phyloP scores from a whole-genome alignment of 2,329 filamentous ascomycete species.

The Aspergillus amoenus region DNA sequence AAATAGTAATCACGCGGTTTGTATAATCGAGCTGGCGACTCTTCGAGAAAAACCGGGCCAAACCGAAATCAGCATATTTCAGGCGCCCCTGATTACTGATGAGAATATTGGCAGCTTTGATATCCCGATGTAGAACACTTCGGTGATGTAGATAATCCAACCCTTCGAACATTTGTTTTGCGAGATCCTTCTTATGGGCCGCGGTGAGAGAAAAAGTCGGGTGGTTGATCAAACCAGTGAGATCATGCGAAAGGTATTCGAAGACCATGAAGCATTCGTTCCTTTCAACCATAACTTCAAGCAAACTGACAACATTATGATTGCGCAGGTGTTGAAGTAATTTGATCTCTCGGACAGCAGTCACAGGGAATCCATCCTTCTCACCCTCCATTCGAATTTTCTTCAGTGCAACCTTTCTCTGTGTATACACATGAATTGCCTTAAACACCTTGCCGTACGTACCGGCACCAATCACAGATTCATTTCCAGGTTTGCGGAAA shows the following conservation, averaged over 20 bases:
- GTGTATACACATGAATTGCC: slow-evolving; percentile 74
- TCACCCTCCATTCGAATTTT: slow-evolving; percentile 99
- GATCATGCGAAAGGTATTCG: slow-evolving; percentile 93
- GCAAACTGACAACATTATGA: slow-evolving; percentile 78
- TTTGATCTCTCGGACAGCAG: slow-evolving; percentile 94
- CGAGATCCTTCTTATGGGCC: slow-evolving; percentile 88
- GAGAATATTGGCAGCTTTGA: slow-evolving; percentile 96
- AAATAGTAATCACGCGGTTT: slow-evolving; percentile 97
- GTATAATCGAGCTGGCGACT: slow-evolving; percentile 91
- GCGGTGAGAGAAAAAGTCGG: slow-evolving; percentile 82
- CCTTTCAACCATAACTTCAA: slow-evolving; percentile 98
- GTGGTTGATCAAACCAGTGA: slow-evolving; percentile 93
- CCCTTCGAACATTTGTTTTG: slow-evolving; percentile 88
- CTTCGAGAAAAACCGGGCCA: slow-evolving; percentile 95
- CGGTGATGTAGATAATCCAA: slow-evolving; percentile 89
- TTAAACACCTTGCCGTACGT: slow-evolving; percentile 98
- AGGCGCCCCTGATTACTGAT: slow-evolving; percentile 85
- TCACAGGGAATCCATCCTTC: slow-evolving; percentile 98
- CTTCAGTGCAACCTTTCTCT: slow-evolving; percentile 82
- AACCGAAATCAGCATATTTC: slow-evolving; percentile 93
- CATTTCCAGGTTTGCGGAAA: slow-evolving; percentile 93
- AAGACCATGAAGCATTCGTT: slow-evolving; percentile 99
- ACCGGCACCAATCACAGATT: slow-evolving; percentile 91
- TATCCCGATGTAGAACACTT: slow-evolving; percentile 94
- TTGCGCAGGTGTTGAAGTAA: slow-evolving; percentile 90